Base-by-base conservation (phyloP, 2,329 filamentous ascomycete species). In the Cercospora berteroae region DNA sequence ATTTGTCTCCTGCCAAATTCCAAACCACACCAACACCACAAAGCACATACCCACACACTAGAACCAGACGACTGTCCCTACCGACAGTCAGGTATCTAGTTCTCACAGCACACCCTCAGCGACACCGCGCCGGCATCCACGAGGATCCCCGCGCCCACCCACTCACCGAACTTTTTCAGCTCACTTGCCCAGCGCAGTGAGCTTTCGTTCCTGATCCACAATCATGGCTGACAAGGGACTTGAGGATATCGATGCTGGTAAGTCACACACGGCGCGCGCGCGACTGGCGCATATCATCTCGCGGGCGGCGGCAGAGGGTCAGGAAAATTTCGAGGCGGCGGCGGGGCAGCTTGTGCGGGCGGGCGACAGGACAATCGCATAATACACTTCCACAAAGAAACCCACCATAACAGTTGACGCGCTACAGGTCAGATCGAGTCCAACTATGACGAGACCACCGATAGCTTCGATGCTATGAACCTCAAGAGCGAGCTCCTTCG, bases 391-490 rank as follows among this genome's bases (percentile, higher is more conserved):
- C 25, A 57, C 65, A 44, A 61, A 65, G 27, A 44, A 44, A 59
- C 2, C 63, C 42, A 16, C 56, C 18, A 23, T 61, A 65, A 69
- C 68, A 65, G 59, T 55, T 65, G 44, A 55, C 64, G 25, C n/a
- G 67, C 67, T 81, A 78, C 82, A 97, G 94, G 90, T 84, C 93
- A 96, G 87, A 99, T 99, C 88, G 96, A 99, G 89, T 97, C 94
- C 81, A 99, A 99, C 92, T 99, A 98, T 87, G 95, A 99, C 88
- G 94, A 98, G 89, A 94, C 94, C 79, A 94, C 95, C 84, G 96
- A 99, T 85, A 97, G 93, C 71, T 99, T 99, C 85, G 95, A 99
- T 85, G 88, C 94, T 78, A 99, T 99, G 95, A 90, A 89, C 85
- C 89, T 99, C 80, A 97, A 96, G 89, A 81, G 93, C 74, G 95